Conservation (phyloP, 2,329 filamentous ascomycete species). For the Aspergillus versicolor region DNA sequence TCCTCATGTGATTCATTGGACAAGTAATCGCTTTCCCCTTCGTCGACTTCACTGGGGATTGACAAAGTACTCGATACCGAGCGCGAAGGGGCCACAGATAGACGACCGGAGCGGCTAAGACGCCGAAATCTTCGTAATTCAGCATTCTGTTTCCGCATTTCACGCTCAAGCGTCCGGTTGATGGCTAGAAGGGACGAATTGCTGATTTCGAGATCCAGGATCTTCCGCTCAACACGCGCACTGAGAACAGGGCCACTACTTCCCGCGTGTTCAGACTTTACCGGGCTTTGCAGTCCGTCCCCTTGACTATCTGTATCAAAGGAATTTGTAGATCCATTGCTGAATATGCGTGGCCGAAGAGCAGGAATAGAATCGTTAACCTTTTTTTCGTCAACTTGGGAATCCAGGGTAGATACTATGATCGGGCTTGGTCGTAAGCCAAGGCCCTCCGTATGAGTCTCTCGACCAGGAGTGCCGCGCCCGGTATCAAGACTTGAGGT, state of each 20-base stretch:
- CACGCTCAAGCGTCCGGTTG: slow-evolving; percentile 86
- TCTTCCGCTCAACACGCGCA: slow-evolving; percentile 87
- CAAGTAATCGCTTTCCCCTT: slow-evolving; percentile 33
- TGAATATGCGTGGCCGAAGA: slow-evolving; percentile 32
- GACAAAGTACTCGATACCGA: slow-evolving; percentile 45
- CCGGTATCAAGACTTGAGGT: slow-evolving; percentile 36
- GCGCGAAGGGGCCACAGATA: slow-evolving; percentile 59
- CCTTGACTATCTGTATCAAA: slow-evolving; percentile 36
- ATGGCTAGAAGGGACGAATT: slow-evolving; percentile 95
- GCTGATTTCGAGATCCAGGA: slow-evolving; percentile 92
- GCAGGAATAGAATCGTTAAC: slow-evolving; percentile 27
- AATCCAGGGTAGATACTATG: slow-evolving; percentile 28
- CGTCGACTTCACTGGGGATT: slow-evolving; percentile 48
- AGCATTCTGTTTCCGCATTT: slow-evolving; percentile 85
- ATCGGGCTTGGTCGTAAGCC: slow-evolving; percentile 32
- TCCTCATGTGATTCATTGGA: slow-evolving; percentile 33
- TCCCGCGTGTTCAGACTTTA: slow-evolving; percentile 47
- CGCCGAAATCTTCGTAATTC: slow-evolving; percentile 83
- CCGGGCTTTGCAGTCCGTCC: slow-evolving; percentile 55
- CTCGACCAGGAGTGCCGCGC: neutral
- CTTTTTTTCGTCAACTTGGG: slow-evolving; percentile 18
- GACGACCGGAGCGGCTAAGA: slow-evolving; percentile 75
- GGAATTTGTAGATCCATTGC: slow-evolving; percentile 33
- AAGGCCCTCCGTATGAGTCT: slow-evolving; percentile 14
- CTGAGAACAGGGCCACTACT: slow-evolving; percentile 77